phyloP scores from a whole-genome alignment of 2,329 filamentous ascomycete genomes.

The Diaporthe amygdali region DNA sequence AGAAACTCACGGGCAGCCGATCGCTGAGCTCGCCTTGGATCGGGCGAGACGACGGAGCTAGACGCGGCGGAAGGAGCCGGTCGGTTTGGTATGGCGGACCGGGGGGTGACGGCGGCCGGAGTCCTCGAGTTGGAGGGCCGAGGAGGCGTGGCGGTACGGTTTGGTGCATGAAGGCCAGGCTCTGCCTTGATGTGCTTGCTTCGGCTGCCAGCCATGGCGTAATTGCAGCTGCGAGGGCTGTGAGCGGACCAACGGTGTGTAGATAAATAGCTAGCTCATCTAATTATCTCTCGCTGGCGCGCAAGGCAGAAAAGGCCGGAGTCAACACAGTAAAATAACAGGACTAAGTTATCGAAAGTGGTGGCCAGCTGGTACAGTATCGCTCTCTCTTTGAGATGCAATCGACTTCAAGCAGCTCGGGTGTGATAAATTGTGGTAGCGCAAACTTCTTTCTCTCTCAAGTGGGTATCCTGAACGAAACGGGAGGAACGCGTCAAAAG shows the following conservation, averaged over 20 bases:
- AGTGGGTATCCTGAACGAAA: neutral
- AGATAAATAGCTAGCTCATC: neutral
- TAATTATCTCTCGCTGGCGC: too few relatives aligned
- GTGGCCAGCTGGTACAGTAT: neutral
- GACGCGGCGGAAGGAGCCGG: constrained; percentile 15
- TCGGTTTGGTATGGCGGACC: constrained; percentile 10
- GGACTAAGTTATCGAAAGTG: neutral
- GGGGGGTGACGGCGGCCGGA: neutral
- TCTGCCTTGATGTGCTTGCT: constrained; percentile 18
- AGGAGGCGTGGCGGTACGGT: neutral
- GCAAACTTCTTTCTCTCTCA: neutral
- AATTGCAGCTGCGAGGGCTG: neutral
- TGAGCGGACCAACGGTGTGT: neutral
- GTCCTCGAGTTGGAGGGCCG: neutral
- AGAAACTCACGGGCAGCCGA: constrained; percentile 33
- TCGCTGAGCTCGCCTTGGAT: constrained; percentile 23
- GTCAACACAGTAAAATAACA: neutral
- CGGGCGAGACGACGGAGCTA: constrained; percentile 13
- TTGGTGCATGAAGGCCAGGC: constrained; percentile 1
- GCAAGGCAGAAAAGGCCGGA: too few relatives aligned
- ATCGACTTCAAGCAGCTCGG: neutral
- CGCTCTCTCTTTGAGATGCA: neutral
- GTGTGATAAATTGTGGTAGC: neutral
- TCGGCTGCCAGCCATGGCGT: constrained; percentile 3
- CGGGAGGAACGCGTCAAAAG: neutral